phyloP scores from a whole-genome alignment of 164 flowering plant genomes.

The Pachysandra terminalis region DNA sequence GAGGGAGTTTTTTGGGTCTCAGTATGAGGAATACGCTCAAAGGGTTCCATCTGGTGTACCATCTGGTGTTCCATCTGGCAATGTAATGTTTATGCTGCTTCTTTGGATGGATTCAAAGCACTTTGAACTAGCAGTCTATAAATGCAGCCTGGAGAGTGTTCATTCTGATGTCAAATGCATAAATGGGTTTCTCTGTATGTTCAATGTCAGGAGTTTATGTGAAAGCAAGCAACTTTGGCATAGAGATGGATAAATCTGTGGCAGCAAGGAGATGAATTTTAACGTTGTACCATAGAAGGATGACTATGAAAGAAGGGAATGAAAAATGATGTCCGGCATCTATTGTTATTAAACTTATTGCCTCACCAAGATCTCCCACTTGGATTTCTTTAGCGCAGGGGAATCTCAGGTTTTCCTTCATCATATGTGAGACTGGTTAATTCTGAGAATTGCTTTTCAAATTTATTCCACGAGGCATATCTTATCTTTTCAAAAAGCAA shows the following conservation, averaged over 20 bases:
- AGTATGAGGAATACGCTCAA: slow-evolving; percentile 65
- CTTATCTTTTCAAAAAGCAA: no score
- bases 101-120: background rate
- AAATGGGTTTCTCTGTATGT: background rate
- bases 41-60: slow-evolving; percentile 85
- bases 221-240: background rate
- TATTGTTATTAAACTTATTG: background rate
- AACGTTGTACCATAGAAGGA: background rate
- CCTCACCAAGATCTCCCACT: background rate
- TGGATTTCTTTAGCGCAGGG: background rate
- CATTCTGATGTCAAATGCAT: background rate
- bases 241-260: background rate
- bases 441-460: background rate
- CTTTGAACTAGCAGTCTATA: background rate
- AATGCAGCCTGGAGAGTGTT: background rate
- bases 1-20: slow-evolving; percentile 77
- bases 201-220: background rate
- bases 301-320: background rate
- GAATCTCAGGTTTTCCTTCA: background rate
- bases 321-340: background rate
- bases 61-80: slow-evolving; percentile 13
- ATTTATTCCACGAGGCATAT: background rate
- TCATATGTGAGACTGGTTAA: background rate
- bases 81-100: slow-evolving; percentile 27
- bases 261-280: background rate